These are phyloP conservation scores for Saraca asoca DNA, from an alignment of 331 rosid genomes.

Conservation along the genomic window DNA sequence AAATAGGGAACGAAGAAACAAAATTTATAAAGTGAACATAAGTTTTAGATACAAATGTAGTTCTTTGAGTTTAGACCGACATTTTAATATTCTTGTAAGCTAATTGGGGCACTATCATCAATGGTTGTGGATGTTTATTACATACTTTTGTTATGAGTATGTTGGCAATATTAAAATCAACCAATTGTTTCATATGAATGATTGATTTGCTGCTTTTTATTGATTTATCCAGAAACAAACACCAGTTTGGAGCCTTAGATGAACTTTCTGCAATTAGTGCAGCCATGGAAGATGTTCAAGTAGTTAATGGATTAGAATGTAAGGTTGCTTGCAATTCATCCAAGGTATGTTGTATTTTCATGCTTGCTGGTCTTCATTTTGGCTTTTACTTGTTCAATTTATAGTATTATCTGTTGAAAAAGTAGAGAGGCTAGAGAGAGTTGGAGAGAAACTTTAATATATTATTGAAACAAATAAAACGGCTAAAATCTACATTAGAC, in stretches of 20 bases:
- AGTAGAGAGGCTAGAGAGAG: no score
- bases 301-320: conserved; percentile 91
- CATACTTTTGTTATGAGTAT: conserved; percentile 28
- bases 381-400: conserved; percentile 10
- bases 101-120: conserved; percentile 7
- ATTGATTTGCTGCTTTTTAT: conserved; percentile 29
- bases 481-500: no score
- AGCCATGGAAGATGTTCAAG: conserved; percentile 76
- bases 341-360: conserved; percentile 59
- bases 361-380: conserved; percentile 19
- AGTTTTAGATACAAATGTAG: conserved; percentile 1
- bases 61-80: not conserved
- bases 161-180: not conserved
- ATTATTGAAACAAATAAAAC: not conserved
- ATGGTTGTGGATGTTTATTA: conserved; percentile 19
- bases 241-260: conserved; percentile 51
- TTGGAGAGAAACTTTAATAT: no score
- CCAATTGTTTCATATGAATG: conserved; percentile 5
- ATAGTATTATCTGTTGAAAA: not conserved
- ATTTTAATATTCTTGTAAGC: not conserved
- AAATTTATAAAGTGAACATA: not conserved
- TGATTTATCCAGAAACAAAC: conserved; percentile 65
- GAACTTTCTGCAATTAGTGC: conserved; percentile 61
- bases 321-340: conserved; percentile 93
- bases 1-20: not conserved